Evolutionary conservation across 768 basidiomycete genomes (phyloP).

Genomic region (Mycena chlorophos): DNA sequence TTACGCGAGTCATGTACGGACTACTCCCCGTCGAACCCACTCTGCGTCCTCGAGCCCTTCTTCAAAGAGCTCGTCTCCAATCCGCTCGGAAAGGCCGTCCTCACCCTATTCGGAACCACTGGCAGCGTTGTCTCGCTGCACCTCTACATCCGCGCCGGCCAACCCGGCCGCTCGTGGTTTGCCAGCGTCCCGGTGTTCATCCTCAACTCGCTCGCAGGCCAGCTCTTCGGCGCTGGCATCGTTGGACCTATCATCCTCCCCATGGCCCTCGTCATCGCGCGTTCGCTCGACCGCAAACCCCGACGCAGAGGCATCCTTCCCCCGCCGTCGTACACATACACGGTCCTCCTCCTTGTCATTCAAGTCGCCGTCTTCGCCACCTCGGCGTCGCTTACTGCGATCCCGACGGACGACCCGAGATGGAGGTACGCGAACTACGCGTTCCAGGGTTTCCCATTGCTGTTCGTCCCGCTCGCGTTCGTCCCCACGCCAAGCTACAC

Average conservation of each 20-base stretch:
- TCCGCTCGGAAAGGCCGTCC: conserved; percentile 10
- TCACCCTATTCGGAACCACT: conserved; percentile 6
- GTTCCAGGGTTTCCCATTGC: conserved; percentile 12
- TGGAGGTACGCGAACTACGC: conserved; percentile 12
- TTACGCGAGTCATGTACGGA: conserved; percentile 4
- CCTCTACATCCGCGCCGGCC: conserved; percentile 1
- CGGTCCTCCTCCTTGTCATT: not conserved
- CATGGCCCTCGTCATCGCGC: not conserved
- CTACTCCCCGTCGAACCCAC: conserved; percentile 1
- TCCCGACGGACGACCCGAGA: not conserved
- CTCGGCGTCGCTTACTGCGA: not conserved
- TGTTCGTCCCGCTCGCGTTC: conserved; percentile 16
- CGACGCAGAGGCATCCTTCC: not conserved
- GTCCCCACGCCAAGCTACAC: not conserved
- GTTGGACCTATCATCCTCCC: conserved; percentile 10
- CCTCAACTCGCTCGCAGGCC: conserved; percentile 2
- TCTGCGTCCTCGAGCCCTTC: conserved; percentile 16
- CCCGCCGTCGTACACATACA: conserved; percentile 3
- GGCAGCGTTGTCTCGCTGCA: conserved; percentile 12
- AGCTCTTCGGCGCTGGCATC: conserved; percentile 10
- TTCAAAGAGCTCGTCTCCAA: conserved; percentile 12
- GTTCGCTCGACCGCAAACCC: not conserved
- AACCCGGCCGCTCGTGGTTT: not conserved
- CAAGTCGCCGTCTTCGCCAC: conserved; percentile 7
- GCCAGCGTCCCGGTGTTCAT: not conserved